These are phyloP conservation scores for Nakazawaea wickerhamii DNA, from an alignment of 805 yeast genomes.

Conservation along the genomic window DNA sequence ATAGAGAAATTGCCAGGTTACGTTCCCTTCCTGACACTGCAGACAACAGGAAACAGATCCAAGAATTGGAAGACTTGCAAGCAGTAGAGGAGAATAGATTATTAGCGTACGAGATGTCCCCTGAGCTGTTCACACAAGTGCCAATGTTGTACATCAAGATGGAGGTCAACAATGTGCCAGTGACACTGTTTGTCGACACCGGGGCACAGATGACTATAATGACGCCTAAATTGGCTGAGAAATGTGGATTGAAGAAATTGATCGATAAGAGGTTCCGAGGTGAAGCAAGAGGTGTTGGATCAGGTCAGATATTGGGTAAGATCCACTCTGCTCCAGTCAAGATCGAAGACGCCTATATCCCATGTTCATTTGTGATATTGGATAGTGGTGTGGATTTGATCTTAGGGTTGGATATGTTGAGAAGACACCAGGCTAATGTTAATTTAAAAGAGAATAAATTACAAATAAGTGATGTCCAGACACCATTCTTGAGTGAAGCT, in stretches of 20 bases:
- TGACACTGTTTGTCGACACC: conserved; percentile 92
- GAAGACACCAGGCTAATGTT: conserved; percentile 77
- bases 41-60: conserved; percentile 56
- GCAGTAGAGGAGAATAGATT: conserved; percentile 77
- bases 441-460: conserved; percentile 66
- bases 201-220: conserved; percentile 93
- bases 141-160: conserved; percentile 78
- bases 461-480: conserved; percentile 65
- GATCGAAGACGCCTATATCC: conserved; percentile 59
- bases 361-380: conserved; percentile 66
- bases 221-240: conserved; percentile 70
- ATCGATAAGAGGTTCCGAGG: conserved; percentile 80
- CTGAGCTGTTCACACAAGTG: conserved; percentile 82
- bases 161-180: conserved; percentile 71
- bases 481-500: conserved; percentile 65
- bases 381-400: conserved; percentile 71
- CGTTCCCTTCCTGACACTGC: conserved; percentile 54
- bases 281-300: conserved; percentile 88
- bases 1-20: conserved; percentile 10
- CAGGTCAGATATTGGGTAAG: conserved; percentile 69
- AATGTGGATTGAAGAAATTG: conserved; percentile 61
- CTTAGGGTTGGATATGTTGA: conserved; percentile 87
- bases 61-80: conserved; percentile 63
- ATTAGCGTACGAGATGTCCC: conserved; percentile 79
- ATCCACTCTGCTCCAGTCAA: conserved; percentile 86